A percentile compares a stretch with the other conserved stretches of the same genome.
These are phyloP conservation scores for Talaromyces nanjingensis DNA, from an alignment of 495 filamentous ascomycete genomes.

Conservation along the genomic window DNA sequence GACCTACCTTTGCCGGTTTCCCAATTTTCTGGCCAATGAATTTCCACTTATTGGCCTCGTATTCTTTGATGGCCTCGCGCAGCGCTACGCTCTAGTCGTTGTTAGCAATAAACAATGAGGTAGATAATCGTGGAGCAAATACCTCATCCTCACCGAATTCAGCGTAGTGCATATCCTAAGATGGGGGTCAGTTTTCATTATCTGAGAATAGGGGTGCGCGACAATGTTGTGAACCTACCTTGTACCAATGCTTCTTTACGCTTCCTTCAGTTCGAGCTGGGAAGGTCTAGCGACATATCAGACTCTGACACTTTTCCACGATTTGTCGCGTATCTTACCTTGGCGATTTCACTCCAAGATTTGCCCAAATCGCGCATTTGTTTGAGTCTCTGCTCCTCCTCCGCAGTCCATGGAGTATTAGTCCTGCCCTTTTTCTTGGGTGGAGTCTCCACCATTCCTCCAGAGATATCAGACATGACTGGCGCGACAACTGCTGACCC, in stretches of 20 bases:
- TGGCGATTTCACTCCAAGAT: constrained; percentile 96
- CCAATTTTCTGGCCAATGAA: constrained; percentile 91
- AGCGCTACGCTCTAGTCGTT: constrained; percentile 66
- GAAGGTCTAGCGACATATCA: constrained; percentile 60
- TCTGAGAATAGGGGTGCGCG: neutral
- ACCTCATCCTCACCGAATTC: constrained; percentile 99
- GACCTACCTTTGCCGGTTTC: constrained; percentile 85
- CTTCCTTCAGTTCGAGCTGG: constrained; percentile 90
- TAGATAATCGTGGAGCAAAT: constrained; percentile 20
- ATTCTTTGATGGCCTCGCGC: constrained; percentile 93
- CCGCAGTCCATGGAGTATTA: constrained; percentile 95
- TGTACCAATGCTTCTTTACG: constrained; percentile 99
- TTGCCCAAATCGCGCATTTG: constrained; percentile 86
- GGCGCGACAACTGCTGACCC: constrained; percentile 26
- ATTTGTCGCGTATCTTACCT: constrained; percentile 44
- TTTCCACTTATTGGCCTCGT: constrained; percentile 98
- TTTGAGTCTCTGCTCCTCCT: constrained; percentile 88
- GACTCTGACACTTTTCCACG: neutral
- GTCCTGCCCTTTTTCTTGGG: constrained; percentile 87
- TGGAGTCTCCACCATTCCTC: constrained; percentile 38
- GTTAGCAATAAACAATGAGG: constrained; percentile 24
- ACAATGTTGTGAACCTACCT: constrained; percentile 47
- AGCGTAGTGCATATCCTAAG: constrained; percentile 95
- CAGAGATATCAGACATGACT: constrained; percentile 19
- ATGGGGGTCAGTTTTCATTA: constrained; percentile 19